Percentiles rank a stretch among this genome's conserved stretches.
phyloP scores from a whole-genome alignment of 371 early-diverging fungal species.

The Lichtheimia ramosa region DNA sequence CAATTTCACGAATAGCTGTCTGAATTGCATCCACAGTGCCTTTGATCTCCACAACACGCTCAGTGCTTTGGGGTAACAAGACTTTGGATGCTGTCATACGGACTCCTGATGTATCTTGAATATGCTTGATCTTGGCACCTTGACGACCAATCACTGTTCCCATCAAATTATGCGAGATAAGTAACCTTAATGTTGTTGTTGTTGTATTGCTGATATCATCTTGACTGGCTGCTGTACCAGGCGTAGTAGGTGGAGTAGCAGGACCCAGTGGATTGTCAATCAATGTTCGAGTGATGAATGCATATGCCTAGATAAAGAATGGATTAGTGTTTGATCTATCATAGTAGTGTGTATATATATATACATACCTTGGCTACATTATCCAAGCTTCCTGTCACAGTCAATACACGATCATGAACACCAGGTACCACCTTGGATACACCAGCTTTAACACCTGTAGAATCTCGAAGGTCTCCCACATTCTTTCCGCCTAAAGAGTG shows the following conservation, averaged over 20 bases:
- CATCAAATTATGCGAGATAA: constrained; percentile 84
- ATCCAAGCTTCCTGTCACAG: constrained; percentile 76
- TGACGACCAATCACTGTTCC: constrained; percentile 87
- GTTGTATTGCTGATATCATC: background rate
- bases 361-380: constrained; percentile 66
- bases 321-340: no score
- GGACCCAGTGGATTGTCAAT: constrained; percentile 58
- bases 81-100: constrained; percentile 84
- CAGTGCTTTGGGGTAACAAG: constrained; percentile 82
- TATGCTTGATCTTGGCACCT: constrained; percentile 83
- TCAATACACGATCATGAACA: constrained; percentile 83
- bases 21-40: constrained; percentile 73
- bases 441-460: constrained; percentile 80
- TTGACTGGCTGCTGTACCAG: constrained; percentile 7
- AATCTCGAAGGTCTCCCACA: constrained; percentile 80
- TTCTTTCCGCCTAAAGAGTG: constrained; percentile 63
- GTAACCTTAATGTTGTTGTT: constrained; percentile 58
- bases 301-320: constrained; percentile 27
- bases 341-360: no score
- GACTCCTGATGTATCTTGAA: constrained; percentile 79
- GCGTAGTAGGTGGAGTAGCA: constrained; percentile 32
- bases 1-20: constrained; percentile 72
- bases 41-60: constrained; percentile 81
- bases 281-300: constrained; percentile 73
- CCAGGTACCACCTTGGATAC: constrained; percentile 86